Conservation (phyloP, 257 asterid genomes). For the Forsythia suspensa region DNA sequence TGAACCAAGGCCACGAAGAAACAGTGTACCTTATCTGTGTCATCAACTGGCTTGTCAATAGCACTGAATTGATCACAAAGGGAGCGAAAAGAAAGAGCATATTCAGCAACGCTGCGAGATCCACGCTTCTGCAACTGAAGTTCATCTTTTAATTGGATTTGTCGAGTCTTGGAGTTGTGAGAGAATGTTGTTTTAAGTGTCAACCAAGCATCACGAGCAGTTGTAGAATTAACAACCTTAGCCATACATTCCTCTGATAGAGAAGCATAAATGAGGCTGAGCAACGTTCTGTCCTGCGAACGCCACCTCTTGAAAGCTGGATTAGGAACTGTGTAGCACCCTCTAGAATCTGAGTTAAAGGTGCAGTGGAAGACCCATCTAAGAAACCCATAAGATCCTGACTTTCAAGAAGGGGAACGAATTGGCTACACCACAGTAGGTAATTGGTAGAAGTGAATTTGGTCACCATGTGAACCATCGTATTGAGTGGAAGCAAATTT, state of each 20-base stretch:
- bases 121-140: too few species aligned
- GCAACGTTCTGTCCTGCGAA: not conserved
- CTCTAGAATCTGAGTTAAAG: not conserved
- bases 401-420: not conserved
- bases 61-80: too few species aligned
- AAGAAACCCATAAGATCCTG: not conserved
- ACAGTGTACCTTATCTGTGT: too few species aligned
- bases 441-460: not conserved
- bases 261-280: not conserved
- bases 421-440: not conserved
- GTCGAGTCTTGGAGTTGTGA: not conserved
- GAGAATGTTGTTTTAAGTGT: not conserved
- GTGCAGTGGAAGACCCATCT: not conserved
- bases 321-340: not conserved
- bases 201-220: slow-evolving; percentile 1
- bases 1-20: not conserved
- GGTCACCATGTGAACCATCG: not conserved
- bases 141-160: not conserved
- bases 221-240: not conserved
- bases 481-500: too few species aligned
- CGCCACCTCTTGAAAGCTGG: not conserved
- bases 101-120: not conserved
- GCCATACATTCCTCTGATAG: slow-evolving; percentile 4
- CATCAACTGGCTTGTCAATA: too few species aligned
- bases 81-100: not conserved